Percentiles rank a stretch among this genome's conserved stretches.
phyloP scores from a whole-genome alignment of 331 rosid species.

The Acacia concinna region DNA sequence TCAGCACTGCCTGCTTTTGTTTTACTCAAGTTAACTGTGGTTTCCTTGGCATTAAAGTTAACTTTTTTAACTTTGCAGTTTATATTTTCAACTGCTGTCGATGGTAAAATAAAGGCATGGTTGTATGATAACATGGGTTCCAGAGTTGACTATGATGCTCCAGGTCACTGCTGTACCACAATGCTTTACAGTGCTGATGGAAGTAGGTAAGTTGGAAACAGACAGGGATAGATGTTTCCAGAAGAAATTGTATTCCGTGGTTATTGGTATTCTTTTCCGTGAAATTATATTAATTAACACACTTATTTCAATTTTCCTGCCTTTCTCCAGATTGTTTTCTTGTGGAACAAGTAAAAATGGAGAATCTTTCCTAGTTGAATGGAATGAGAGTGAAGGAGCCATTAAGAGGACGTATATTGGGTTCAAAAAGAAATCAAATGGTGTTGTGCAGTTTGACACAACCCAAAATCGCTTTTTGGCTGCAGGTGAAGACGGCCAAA shows the following conservation, averaged over 20 bases:
- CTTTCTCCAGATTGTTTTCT: conserved; percentile 69
- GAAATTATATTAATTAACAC: conserved; percentile 17
- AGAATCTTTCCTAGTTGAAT: conserved; percentile 86
- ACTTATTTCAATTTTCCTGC: neutral
- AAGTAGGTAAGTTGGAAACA: conserved; percentile 59
- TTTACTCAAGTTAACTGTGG: conserved; percentile 48
- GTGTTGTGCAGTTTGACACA: conserved; percentile 85
- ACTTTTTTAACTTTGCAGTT: conserved; percentile 56
- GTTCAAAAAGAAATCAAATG: conserved; percentile 68
- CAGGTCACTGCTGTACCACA: conserved; percentile 81
- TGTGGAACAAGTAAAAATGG: conserved; percentile 94
- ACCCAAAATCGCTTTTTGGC: conserved; percentile 83
- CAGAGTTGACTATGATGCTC: conserved; percentile 87
- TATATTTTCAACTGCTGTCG: conserved; percentile 83
- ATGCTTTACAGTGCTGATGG: conserved; percentile 90
- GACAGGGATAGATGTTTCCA: conserved; percentile 4
- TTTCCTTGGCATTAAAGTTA: conserved; percentile 27
- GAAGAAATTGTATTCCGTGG: conserved; percentile 1
- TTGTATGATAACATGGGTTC: conserved; percentile 80
- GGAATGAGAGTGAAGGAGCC: conserved; percentile 88
- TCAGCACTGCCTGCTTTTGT: neutral
- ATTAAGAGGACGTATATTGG: conserved; percentile 74
- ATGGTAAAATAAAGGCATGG: conserved; percentile 96
- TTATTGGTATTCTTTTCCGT: conserved; percentile 5
- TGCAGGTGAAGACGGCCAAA: conserved; percentile 84